Base-by-base conservation (phyloP, 148 eudicot genomes). In the Simmondsia chinensis region DNA sequence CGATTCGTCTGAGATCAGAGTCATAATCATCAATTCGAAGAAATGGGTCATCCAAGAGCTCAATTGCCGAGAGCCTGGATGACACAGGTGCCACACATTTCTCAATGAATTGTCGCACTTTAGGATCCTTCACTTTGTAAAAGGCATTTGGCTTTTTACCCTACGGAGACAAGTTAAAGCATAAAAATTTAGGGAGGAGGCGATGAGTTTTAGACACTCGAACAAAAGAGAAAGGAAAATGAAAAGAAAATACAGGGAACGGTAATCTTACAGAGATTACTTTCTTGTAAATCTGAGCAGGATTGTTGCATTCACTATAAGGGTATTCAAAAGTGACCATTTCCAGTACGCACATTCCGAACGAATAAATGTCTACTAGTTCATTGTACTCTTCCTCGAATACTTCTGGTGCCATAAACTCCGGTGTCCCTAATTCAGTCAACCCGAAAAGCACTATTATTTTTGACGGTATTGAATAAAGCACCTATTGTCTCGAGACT, bases 351-450 rank as follows among this genome's bases (percentile, higher is more conserved):
- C 95, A 84, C 95, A 84, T 84, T 21, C 95, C 95, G 63, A 84
- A 84, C 9, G 95, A 72, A 61, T 84, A 84, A 28, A 84, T 77
- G 54, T 84, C 95, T 33, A 80, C 89, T 42, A 84, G 60, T 65
- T 84, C 85, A 65, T 84, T 80, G 68, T 84, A 84, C 34, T 77
- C 82, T 64, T 84, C 94, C 42, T 65, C 79, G 57, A 74, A 84
- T 2, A 84, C 85, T 70, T 84, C 94, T 1, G 94, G 94, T 41
- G 94, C 94, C 94, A 84, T 84, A 50, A 84, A 84, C 36, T 84
- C 94, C 36, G 94, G 94, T 20, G 94, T 84, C 17, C 94, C 94
- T 84, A 37, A 58, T 12, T 30, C 48, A 9, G 19, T 29, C 16
- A 34, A 59, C 24, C 53, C 43, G 31, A 41, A 28, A 52, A 12